Evolutionary conservation across 2,329 filamentous ascomycete species (phyloP), one percentile per base, ranked within the genome.

Genomic region (Cercospora zeae-maydis): DNA sequence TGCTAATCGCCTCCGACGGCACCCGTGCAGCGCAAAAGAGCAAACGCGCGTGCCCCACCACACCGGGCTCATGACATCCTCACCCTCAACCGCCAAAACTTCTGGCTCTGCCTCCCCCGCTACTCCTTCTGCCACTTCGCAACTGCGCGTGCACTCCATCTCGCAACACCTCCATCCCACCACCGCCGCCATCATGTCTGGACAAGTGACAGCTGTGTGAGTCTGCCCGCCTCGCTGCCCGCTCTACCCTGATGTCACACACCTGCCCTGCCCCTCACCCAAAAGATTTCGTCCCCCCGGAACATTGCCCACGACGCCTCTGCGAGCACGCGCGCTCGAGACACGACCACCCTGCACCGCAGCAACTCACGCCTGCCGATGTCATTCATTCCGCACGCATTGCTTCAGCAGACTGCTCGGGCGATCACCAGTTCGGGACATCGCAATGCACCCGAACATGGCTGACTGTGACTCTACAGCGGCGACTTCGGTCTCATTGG

Each of bases 401-500:
- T 27, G 42, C 42, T 24, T 11, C 10, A 21, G 13, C 42, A 47
- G 21, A 52, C 13, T 19, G 49, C 27, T 13, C 49, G 49, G 34
- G 2, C n/a, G 19, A 11, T n/a, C 9, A 34, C 3, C 30, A 21
- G 1, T 34, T 34, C 49, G 16, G 3, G 0, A 31, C 49, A 33
- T 1, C 1, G 1, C 34, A 30, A 42, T 36, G 14, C 16, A 27
- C 19, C 42, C 27, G 31, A 10, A 52, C 39, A 52, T 42, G 34
- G 66, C 71, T 72, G 62, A 73, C 67, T 49, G 57, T 49, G 45
- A 42, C 49, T 39, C 62, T 58, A 47, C 56, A 77, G 75, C 75
- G 80, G 80, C 75, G 81, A 83, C 75, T 82, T 81, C 75, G 80
- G 81, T 76, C 79, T 83, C 74, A 83, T 83, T 73, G 81, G 81